These are phyloP conservation scores for Xylaria cubensis DNA, from an alignment of 495 filamentous ascomycete species.

Conservation along the genomic window DNA sequence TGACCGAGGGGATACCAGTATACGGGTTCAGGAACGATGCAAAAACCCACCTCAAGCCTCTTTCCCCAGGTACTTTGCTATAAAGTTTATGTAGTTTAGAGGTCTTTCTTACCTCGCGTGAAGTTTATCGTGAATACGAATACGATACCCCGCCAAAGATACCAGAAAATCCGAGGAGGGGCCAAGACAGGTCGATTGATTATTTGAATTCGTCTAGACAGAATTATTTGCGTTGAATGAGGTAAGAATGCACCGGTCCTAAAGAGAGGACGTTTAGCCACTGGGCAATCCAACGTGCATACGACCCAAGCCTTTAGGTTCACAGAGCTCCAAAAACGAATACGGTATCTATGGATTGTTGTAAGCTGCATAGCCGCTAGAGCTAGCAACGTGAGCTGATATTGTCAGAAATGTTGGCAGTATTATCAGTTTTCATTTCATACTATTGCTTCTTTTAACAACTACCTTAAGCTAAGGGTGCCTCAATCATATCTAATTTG, in stretches of 20 bases:
- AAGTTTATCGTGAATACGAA: conserved; percentile 6
- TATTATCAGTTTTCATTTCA: neutral
- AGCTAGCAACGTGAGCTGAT: neutral
- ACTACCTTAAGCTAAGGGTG: neutral
- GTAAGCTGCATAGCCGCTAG: neutral
- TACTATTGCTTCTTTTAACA: neutral
- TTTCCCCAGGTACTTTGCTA: neutral
- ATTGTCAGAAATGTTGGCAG: neutral
- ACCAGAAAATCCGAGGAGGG: neutral
- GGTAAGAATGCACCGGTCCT: neutral
- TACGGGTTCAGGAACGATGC: neutral
- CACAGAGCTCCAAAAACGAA: conserved; percentile 1
- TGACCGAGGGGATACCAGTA: neutral
- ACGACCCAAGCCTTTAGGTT: neutral
- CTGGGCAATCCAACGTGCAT: neutral
- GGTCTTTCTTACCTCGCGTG: neutral
- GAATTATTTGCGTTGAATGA: neutral
- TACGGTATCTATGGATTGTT: conserved; percentile 3
- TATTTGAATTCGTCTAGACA: neutral
- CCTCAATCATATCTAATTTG: neutral
- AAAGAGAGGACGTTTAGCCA: neutral
- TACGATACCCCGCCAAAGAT: conserved; percentile 10
- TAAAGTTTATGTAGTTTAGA: neutral
- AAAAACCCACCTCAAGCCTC: neutral
- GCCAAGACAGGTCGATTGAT: neutral